Evolutionary conservation across 1,139 yeast genomes (phyloP).

Genomic region (Sugiyamaella novakii): DNA sequence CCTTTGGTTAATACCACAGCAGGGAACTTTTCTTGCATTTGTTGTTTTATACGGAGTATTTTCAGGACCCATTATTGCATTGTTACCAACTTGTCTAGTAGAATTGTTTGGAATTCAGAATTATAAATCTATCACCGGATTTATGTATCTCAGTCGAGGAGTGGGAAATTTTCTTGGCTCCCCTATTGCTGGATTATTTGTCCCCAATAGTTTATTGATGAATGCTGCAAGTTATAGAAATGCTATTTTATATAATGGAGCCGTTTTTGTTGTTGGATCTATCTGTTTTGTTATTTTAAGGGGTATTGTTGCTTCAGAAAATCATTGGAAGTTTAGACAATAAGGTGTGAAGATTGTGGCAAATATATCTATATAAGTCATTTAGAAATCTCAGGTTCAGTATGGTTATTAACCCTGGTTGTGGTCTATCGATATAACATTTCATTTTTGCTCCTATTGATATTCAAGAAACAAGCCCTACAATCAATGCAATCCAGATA

Average conservation of each 20-base stretch:
- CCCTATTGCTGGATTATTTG: slow-evolving; percentile 34
- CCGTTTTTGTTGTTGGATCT: slow-evolving; percentile 22
- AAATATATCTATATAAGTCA: too few relatives aligned
- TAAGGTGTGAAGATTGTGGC: too few relatives aligned
- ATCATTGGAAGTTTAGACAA: slow-evolving; percentile 17
- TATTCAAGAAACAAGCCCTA: too few relatives aligned
- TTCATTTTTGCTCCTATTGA: too few relatives aligned
- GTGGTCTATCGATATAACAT: too few relatives aligned
- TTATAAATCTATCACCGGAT: slow-evolving; percentile 30
- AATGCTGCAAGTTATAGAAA: slow-evolving; percentile 19
- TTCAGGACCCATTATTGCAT: slow-evolving; percentile 44
- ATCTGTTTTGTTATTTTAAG: slow-evolving; percentile 20
- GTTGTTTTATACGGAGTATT: slow-evolving; percentile 44
- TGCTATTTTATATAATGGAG: slow-evolving; percentile 31
- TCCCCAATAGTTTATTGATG: slow-evolving; percentile 14
- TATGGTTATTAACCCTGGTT: too few relatives aligned
- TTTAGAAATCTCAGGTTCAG: too few relatives aligned
- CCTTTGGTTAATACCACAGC: slow-evolving; percentile 43
- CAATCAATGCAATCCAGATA: too few relatives aligned
- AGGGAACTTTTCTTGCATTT: slow-evolving; percentile 44
- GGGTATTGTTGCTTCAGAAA: slow-evolving; percentile 15
- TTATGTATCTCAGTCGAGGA: slow-evolving; percentile 31
- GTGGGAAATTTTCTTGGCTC: slow-evolving; percentile 33
- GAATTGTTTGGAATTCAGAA: slow-evolving; percentile 45
- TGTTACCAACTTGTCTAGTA: slow-evolving; percentile 47